phyloP scores from a whole-genome alignment of 495 filamentous ascomycete species.

The Alectoria sarmentosa region DNA sequence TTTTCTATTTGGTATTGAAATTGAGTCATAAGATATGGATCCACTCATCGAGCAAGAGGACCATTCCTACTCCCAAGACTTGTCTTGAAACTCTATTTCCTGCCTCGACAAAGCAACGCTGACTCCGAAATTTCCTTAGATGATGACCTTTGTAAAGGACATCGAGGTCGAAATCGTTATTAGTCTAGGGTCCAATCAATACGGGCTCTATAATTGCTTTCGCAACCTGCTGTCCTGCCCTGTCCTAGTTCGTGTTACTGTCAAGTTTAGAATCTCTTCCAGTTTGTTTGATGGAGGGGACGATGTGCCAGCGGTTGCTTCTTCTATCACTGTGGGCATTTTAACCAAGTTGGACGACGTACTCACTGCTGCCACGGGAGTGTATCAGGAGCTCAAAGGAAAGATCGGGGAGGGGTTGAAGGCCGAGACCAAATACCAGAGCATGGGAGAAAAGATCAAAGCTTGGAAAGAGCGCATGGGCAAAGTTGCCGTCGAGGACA shows the following conservation, averaged over 20 bases:
- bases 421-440: background rate
- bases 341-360: background rate
- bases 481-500: background rate
- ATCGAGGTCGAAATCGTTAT: no score
- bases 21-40: no score
- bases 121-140: no score
- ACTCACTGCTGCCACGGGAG: background rate
- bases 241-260: background rate
- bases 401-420: background rate
- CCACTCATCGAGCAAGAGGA: no score
- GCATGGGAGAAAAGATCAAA: background rate
- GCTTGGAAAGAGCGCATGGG: background rate
- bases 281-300: background rate
- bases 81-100: no score
- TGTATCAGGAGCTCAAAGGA: background rate
- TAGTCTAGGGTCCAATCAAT: no score
- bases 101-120: no score
- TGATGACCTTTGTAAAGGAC: no score
- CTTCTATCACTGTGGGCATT: background rate
- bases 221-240: background rate
- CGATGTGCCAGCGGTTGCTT: background rate
- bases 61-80: no score
- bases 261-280: background rate
- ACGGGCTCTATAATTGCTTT: background rate
- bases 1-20: no score